Percentiles rank a stretch among this genome's conserved stretches.
Conservation (phyloP, 352 stramenopile species). For the Phytophthora sp. region DNA sequence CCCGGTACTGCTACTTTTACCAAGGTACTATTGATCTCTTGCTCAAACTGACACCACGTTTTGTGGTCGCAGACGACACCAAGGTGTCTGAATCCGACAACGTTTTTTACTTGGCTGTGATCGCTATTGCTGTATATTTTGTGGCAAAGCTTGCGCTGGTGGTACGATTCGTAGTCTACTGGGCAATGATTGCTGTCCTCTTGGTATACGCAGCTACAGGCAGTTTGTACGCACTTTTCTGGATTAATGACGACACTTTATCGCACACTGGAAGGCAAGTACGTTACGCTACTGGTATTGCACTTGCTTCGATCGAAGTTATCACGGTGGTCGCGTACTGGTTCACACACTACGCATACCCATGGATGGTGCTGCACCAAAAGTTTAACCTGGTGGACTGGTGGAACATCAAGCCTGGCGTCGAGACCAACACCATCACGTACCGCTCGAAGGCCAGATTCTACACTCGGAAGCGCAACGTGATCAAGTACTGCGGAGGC, state of each 20-base stretch:
- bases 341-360: constrained; percentile 72
- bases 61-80: too few species aligned
- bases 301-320: constrained; percentile 47
- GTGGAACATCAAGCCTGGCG: constrained; percentile 54
- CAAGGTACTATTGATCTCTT: too few species aligned
- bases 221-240: constrained; percentile 59
- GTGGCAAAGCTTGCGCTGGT: constrained; percentile 76
- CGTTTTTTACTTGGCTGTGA: constrained; percentile 56
- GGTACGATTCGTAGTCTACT: constrained; percentile 88
- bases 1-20: constrained; percentile 16
- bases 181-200: constrained; percentile 70
- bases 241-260: constrained; percentile 36
- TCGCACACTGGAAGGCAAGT: constrained; percentile 36
- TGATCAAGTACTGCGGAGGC: constrained; percentile 72
- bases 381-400: constrained; percentile 51
- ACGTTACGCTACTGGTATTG: constrained; percentile 30
- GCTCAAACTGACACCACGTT: too few species aligned
- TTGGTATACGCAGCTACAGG: constrained; percentile 56
- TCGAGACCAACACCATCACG: constrained; percentile 54
- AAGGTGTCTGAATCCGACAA: constrained; percentile 38
- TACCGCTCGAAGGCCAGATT: constrained; percentile 56
- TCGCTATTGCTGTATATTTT: constrained; percentile 62
- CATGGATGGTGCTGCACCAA: constrained; percentile 54
- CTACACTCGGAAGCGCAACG: constrained; percentile 48
- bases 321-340: constrained; percentile 61